These are phyloP conservation scores for Scedosporium boydii DNA, from an alignment of 2,329 filamentous ascomycete genomes.

Conservation along the genomic window DNA sequence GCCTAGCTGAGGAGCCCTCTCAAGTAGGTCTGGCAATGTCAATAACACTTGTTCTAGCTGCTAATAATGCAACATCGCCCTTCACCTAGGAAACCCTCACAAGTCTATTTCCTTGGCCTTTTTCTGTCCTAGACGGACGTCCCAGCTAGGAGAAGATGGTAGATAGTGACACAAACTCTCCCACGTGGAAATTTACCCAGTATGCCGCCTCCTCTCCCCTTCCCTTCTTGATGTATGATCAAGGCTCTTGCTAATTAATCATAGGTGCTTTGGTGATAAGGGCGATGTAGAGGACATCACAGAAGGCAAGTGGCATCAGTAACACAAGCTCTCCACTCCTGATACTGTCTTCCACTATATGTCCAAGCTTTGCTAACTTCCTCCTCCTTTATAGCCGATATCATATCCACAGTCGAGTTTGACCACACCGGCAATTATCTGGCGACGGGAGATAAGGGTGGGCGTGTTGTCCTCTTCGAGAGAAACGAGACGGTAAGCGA, in stretches of 20 bases:
- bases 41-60: not conserved
- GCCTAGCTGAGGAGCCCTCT: not conserved
- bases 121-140: not conserved
- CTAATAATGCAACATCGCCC: not conserved
- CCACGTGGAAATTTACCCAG: constrained; percentile 99
- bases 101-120: constrained; percentile 10
- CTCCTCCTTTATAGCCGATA: constrained; percentile 54
- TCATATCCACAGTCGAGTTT: constrained; percentile 86
- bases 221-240: not conserved
- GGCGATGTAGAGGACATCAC: constrained; percentile 98
- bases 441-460: constrained; percentile 83
- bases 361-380: not conserved
- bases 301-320: constrained; percentile 55
- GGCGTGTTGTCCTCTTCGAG: constrained; percentile 77
- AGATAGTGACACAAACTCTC: constrained; percentile 86
- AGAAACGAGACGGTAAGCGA: constrained; percentile 82
- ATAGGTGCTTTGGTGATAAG: constrained; percentile 98
- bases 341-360: not conserved
- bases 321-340: not conserved
- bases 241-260: constrained; percentile 7
- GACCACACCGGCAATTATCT: constrained; percentile 86
- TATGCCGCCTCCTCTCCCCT: constrained; percentile 41
- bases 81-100: constrained; percentile 8
- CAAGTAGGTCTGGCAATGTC: not conserved
- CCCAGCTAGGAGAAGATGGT: constrained; percentile 61